Evolutionary conservation across 2,329 filamentous ascomycete species (phyloP), one percentile per base, ranked within the genome.

Genomic region (Dactylellina drechsleri): DNA sequence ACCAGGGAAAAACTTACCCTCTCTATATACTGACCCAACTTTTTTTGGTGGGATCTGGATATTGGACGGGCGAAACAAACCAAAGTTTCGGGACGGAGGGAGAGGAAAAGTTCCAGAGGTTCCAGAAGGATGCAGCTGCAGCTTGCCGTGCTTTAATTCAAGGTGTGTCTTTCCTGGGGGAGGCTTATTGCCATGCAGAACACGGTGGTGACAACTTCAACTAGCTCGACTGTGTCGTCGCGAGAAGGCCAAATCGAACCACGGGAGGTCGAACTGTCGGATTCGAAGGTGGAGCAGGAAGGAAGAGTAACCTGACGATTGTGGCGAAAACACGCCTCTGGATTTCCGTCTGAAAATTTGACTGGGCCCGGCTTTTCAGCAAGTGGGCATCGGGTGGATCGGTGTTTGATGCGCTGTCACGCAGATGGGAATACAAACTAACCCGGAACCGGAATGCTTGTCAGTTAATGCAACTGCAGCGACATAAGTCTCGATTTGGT

Each of bases 331-430:
- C 66, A 57, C 65, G 16, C 31, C 31, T 36, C 31, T 7, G 10
- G 31, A 36, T 36, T 36, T 43, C 57, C 60, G 53, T 73, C 68
- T 62, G 68, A 64, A 73, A 73, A 60, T 57, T 58, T 60, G 54
- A 45, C 54, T 66, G 62, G 68, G 58, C 16, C 36, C 26, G 52
- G 57, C 41, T 20, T 36, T 50, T 50, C 40, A 56, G 57, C 50
- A 45, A 52, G 53, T 66, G 67, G 52, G 53, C 66, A 71, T 64
- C 66, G 28, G 23, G 47, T 43, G 31, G 43, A 61, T 61, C 43
- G 20, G 31, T 7, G 45, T 7, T 47, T 62, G 59, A 64, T 71
- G 66, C 66, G 66, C 66, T 71, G 66, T 71, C 66, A 71, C 59
- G 66, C 59, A 65, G 20, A 47, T 13, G 12, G 36, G 26, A n/a